Evolutionary conservation across 2,329 filamentous ascomycete genomes (phyloP).

Genomic region (Colletotrichum nymphaeae): DNA sequence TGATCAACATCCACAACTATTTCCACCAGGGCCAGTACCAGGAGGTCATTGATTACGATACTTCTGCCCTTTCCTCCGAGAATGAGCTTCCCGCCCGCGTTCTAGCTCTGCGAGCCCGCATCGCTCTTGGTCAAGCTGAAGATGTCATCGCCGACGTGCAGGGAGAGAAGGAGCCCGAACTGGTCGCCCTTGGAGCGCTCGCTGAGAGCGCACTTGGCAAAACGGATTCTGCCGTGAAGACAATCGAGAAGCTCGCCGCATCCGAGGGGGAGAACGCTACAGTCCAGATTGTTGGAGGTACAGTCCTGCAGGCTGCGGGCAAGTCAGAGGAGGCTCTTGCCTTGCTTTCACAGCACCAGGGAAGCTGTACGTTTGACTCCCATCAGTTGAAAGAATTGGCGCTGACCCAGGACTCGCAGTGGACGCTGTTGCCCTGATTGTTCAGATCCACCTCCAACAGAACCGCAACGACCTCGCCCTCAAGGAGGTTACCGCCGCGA

Average conservation of each 20-base stretch:
- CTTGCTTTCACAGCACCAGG: conserved; percentile 84
- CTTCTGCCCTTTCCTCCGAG: conserved; percentile 79
- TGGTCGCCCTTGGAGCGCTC: conserved; percentile 81
- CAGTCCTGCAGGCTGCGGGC: conserved; percentile 81
- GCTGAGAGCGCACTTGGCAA: conserved; percentile 75
- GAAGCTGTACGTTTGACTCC: conserved; percentile 74
- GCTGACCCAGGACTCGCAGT: conserved; percentile 53
- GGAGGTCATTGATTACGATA: conserved; percentile 87
- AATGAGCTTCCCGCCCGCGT: conserved; percentile 83
- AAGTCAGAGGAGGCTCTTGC: conserved; percentile 88
- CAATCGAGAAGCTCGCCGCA: conserved; percentile 75
- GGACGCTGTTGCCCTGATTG: conserved; percentile 84
- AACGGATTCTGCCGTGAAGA: conserved; percentile 69
- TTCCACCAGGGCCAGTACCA: conserved; percentile 88
- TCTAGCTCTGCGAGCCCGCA: conserved; percentile 82
- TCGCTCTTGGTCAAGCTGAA: conserved; percentile 83
- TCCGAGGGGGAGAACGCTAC: conserved; percentile 77
- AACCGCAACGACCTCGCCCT: conserved; percentile 91
- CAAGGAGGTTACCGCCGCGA: conserved; percentile 88
- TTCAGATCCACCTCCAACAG: conserved; percentile 92
- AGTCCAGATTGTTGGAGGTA: conserved; percentile 87
- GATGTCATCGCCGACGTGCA: conserved; percentile 78
- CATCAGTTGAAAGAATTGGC: background rate
- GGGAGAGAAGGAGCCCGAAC: conserved; percentile 74
- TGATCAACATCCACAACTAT: conserved; percentile 77